A percentile compares a stretch with the other conserved stretches of the same genome.
Conservation (phyloP, 257 asterid genomes). For the Capsicum chinense region DNA sequence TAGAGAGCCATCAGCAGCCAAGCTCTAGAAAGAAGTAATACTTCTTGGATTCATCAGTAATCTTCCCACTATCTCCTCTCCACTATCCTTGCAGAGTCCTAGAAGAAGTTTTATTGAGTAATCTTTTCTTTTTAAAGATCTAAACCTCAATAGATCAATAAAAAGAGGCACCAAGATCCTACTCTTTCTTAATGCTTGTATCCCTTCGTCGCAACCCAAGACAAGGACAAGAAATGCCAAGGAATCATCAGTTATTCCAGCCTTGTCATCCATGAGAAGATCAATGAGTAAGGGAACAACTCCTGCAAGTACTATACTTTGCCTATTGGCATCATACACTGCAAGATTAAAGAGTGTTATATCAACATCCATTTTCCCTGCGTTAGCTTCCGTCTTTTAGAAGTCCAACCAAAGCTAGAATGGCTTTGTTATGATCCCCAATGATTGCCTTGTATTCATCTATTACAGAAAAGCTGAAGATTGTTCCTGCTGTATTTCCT, state of each 20-base stretch:
- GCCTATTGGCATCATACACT: conserved; percentile 56
- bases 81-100: conserved; percentile 78
- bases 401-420: conserved; percentile 68
- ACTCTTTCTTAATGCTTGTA: conserved; percentile 67
- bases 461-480: conserved; percentile 76
- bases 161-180: conserved; percentile 67
- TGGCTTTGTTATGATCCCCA: conserved; percentile 66
- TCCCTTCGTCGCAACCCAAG: conserved; percentile 65
- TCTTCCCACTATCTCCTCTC: conserved; percentile 73
- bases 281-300: conserved; percentile 74
- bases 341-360: conserved; percentile 83
- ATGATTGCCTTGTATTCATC: conserved; percentile 64
- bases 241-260: conserved; percentile 83
- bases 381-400: conserved; percentile 74
- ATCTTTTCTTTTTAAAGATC: conserved; percentile 81
- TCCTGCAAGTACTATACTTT: conserved; percentile 55
- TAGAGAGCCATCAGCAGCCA: conserved; percentile 63
- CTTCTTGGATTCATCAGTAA: conserved; percentile 75
- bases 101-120: conserved; percentile 72
- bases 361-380: conserved; percentile 85
- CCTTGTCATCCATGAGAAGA: conserved; percentile 75
- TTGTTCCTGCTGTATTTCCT: conserved; percentile 87
- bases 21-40: conserved; percentile 73
- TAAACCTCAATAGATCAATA: conserved; percentile 79
- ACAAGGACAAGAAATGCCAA: conserved; percentile 73